phyloP scores from a whole-genome alignment of 2,329 filamentous ascomycete species.

The Aspergillus unguis region DNA sequence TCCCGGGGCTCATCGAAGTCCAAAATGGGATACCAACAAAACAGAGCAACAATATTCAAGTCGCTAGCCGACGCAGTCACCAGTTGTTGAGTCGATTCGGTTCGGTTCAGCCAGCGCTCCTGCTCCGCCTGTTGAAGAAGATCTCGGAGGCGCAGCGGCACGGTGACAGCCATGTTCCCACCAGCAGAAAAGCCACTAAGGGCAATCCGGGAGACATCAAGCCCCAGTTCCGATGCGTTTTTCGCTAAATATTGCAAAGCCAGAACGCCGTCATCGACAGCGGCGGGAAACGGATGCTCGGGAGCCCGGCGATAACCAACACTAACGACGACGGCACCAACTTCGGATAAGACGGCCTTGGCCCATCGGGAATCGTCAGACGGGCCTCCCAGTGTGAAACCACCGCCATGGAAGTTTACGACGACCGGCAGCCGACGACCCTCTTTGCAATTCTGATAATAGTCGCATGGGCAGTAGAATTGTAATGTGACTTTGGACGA shows the following conservation, averaged over 20 bases:
- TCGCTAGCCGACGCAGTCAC: slow-evolving; percentile 36
- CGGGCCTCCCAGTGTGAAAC: slow-evolving; percentile 58
- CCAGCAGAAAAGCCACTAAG: slow-evolving; percentile 63
- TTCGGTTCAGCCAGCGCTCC: slow-evolving; percentile 24
- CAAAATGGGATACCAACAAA: slow-evolving; percentile 61
- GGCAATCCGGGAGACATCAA: slow-evolving; percentile 57
- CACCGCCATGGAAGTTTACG: slow-evolving; percentile 64
- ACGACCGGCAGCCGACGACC: slow-evolving; percentile 54
- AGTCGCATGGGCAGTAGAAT: slow-evolving; percentile 58
- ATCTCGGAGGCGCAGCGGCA: slow-evolving; percentile 56
- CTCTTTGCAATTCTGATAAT: slow-evolving; percentile 31
- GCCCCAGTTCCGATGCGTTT: slow-evolving; percentile 54
- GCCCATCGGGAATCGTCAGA: slow-evolving; percentile 62
- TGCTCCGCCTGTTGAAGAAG: slow-evolving; percentile 21
- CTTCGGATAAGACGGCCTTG: slow-evolving; percentile 52
- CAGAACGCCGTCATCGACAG: slow-evolving; percentile 62
- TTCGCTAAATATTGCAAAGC: slow-evolving; percentile 58
- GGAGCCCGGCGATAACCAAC: slow-evolving; percentile 62
- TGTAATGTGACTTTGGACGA: slow-evolving; percentile 52
- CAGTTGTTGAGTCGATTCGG: slow-evolving; percentile 35
- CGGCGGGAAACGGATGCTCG: slow-evolving; percentile 60
- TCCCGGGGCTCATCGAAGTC: slow-evolving; percentile 61
- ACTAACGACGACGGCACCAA: slow-evolving; percentile 57
- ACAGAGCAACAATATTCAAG: slow-evolving; percentile 53
- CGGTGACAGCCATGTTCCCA: slow-evolving; percentile 61